Evolutionary conservation across 2,329 filamentous ascomycete species (phyloP).

Genomic region (Colletotrichum costaricense): DNA sequence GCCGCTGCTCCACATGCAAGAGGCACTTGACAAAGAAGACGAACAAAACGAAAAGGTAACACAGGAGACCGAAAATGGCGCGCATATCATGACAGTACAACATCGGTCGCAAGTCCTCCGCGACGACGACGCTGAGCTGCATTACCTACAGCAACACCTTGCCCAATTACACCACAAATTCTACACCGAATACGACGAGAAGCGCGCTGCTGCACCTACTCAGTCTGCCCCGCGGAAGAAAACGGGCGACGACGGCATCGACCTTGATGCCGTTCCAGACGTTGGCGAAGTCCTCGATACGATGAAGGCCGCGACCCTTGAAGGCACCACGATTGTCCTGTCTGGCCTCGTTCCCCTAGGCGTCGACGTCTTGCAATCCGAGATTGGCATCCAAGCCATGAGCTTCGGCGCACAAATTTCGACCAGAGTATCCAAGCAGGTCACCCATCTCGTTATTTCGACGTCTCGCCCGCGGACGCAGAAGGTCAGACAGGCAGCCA

Average conservation of each 20-base stretch:
- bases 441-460: slow-evolving; percentile 81
- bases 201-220: slow-evolving; percentile 45
- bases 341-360: slow-evolving; percentile 91
- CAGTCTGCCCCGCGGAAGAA: slow-evolving; percentile 30
- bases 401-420: slow-evolving; percentile 81
- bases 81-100: slow-evolving; percentile 26
- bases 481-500: slow-evolving; percentile 89
- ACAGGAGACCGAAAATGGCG: slow-evolving; percentile 55
- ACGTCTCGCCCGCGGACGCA: slow-evolving; percentile 81
- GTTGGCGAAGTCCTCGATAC: slow-evolving; percentile 85
- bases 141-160: slow-evolving; percentile 80
- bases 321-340: slow-evolving; percentile 82
- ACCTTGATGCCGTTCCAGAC: slow-evolving; percentile 77
- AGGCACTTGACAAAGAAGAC: slow-evolving; percentile 88
- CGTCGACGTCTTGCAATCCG: slow-evolving; percentile 81
- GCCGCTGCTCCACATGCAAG: slow-evolving; percentile 91
- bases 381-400: slow-evolving; percentile 87
- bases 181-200: slow-evolving; percentile 82
- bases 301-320: slow-evolving; percentile 82
- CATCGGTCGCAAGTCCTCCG: slow-evolving; percentile 80
- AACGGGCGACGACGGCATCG: slow-evolving; percentile 54
- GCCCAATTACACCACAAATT: slow-evolving; percentile 81
- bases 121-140: slow-evolving; percentile 88
- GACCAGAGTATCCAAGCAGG: slow-evolving; percentile 67
- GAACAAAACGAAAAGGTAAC: slow-evolving; percentile 66